Conservation (phyloP, 2,329 filamentous ascomycete species). For the Talaromyces piceae region DNA sequence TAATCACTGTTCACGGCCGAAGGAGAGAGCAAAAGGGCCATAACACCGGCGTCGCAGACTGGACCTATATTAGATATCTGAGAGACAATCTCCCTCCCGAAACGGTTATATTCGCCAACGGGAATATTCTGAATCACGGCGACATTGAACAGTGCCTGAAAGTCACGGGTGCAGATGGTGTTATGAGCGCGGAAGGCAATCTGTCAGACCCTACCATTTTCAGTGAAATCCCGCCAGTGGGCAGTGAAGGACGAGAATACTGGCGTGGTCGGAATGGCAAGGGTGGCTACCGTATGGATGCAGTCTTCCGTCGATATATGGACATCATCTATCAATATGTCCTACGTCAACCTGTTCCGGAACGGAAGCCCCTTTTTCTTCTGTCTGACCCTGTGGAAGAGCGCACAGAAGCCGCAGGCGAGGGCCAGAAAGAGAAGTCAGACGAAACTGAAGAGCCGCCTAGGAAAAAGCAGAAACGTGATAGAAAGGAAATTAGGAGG, state of each 20-base stretch:
- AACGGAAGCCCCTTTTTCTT: slow-evolving; percentile 65
- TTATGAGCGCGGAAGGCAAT: slow-evolving; percentile 96
- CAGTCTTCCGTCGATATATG: slow-evolving; percentile 77
- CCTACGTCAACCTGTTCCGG: slow-evolving; percentile 56
- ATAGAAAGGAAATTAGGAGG: slow-evolving; percentile 37
- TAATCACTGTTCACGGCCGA: slow-evolving; percentile 86
- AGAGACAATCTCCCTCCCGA: slow-evolving; percentile 75
- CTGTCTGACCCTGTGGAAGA: slow-evolving; percentile 41
- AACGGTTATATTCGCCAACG: slow-evolving; percentile 93
- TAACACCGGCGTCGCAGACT: slow-evolving; percentile 87
- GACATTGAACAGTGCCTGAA: slow-evolving; percentile 73
- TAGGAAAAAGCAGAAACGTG: slow-evolving; percentile 40
- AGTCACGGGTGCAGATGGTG: slow-evolving; percentile 78
- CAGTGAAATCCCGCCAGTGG: slow-evolving; percentile 55
- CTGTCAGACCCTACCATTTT: slow-evolving; percentile 89
- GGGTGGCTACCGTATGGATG: slow-evolving; percentile 83
- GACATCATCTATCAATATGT: slow-evolving; percentile 81
- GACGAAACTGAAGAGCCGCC: slow-evolving; percentile 42
- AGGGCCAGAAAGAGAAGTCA: background rate
- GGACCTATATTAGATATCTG: slow-evolving; percentile 74
- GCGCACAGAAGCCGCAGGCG: slow-evolving; percentile 9
- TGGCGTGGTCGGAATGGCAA: slow-evolving; percentile 74
- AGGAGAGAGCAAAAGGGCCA: slow-evolving; percentile 91
- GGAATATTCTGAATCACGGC: slow-evolving; percentile 74
- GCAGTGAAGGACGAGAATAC: slow-evolving; percentile 68